These are phyloP conservation scores for Colletotrichum orbiculare DNA, from an alignment of 2,329 filamentous ascomycete species.

Conservation along the genomic window DNA sequence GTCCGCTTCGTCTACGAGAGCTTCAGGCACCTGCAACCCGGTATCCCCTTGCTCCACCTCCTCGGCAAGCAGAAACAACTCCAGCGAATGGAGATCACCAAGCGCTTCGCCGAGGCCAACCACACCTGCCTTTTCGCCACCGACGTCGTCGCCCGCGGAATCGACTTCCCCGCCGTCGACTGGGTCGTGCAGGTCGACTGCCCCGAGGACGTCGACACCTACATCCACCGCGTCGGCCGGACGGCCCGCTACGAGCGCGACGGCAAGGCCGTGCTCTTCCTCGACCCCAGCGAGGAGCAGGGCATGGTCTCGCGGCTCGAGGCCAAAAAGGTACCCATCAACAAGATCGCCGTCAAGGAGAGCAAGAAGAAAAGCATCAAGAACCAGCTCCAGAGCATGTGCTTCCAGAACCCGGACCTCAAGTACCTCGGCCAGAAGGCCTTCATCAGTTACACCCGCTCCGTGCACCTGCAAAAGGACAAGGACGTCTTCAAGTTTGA, in stretches of 20 bases:
- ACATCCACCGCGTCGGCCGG: conserved; percentile 94
- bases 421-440: conserved; percentile 98
- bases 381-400: conserved; percentile 90
- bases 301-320: conserved; percentile 90
- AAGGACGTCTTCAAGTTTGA: conserved; percentile 91
- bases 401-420: conserved; percentile 91
- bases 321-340: conserved; percentile 89
- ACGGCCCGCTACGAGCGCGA: conserved; percentile 93
- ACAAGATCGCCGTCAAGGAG: conserved; percentile 85
- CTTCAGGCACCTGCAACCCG: conserved; percentile 92
- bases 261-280: conserved; percentile 88
- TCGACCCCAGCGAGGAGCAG: conserved; percentile 91
- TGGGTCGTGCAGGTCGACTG: conserved; percentile 99
- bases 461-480: conserved; percentile 87
- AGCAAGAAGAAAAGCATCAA: conserved; percentile 91
- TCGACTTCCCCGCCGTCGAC: conserved; percentile 96
- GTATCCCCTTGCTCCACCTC: conserved; percentile 91
- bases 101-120: conserved; percentile 83
- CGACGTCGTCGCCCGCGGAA: conserved; percentile 91
- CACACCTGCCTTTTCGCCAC: conserved; percentile 93
- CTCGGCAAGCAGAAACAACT: conserved; percentile 94
- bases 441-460: conserved; percentile 89
- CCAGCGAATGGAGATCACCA: conserved; percentile 87
- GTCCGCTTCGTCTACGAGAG: conserved; percentile 96
- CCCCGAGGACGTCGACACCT: conserved; percentile 95